Evolutionary conservation across 768 basidiomycete species (phyloP).

Genomic region (Fomitopsis pulvina): DNA sequence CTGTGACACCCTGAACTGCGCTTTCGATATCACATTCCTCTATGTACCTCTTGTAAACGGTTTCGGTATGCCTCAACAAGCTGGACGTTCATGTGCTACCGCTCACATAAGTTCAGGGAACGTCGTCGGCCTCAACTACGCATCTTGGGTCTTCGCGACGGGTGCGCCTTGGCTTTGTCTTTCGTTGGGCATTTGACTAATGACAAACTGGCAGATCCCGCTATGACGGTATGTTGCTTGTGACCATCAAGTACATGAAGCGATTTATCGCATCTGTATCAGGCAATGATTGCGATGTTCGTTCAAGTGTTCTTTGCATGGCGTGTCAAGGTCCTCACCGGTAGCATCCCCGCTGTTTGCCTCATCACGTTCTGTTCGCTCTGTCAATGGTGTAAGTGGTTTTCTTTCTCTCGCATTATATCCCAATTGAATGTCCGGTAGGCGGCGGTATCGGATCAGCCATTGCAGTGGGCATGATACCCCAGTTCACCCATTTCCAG

Average conservation of each 20-base stretch:
- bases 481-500: slow-evolving; percentile 28
- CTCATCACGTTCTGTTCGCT: slow-evolving; percentile 23
- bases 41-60: slow-evolving; percentile 41
- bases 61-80: slow-evolving; percentile 30
- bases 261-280: no score
- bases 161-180: slow-evolving; percentile 18
- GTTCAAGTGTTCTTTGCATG: slow-evolving; percentile 45
- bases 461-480: slow-evolving; percentile 23
- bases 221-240: slow-evolving; percentile 32
- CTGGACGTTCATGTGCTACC: background rate
- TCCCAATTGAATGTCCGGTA: slow-evolving; percentile 7
- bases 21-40: slow-evolving; percentile 38
- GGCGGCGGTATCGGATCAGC: slow-evolving; percentile 30
- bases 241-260: background rate
- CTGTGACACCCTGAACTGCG: slow-evolving; percentile 42
- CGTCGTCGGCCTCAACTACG: slow-evolving; percentile 18
- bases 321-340: slow-evolving; percentile 31
- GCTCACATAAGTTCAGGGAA: slow-evolving; percentile 22
- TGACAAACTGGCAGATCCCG: slow-evolving; percentile 30
- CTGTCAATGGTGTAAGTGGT: slow-evolving; percentile 22
- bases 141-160: slow-evolving; percentile 33
- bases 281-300: slow-evolving; percentile 39
- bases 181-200: background rate
- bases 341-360: slow-evolving; percentile 20
- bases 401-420: background rate